Percentiles rank a stretch among this genome's conserved stretches.
These are phyloP conservation scores for Suillus fuscotomentosus DNA, from an alignment of 768 basidiomycete genomes.

Conservation along the genomic window DNA sequence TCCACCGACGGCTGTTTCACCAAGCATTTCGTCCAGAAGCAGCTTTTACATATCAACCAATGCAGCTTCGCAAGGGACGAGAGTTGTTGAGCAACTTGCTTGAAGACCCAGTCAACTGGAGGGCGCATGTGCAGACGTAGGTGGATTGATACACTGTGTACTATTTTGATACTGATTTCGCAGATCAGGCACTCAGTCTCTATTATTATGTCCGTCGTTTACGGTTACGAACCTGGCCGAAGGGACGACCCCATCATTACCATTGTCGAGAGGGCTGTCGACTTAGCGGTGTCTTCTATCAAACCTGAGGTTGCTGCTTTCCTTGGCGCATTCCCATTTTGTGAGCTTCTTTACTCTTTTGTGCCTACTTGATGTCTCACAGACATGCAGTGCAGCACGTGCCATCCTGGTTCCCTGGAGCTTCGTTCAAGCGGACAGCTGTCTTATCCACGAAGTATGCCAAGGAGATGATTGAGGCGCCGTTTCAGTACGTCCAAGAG, in stretches of 20 bases:
- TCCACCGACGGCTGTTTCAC: slow-evolving; percentile 27
- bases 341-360: slow-evolving; percentile 20
- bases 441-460: slow-evolving; percentile 18
- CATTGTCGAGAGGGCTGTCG: slow-evolving; percentile 24
- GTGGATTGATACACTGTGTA: neutral
- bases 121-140: slow-evolving; percentile 25
- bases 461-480: slow-evolving; percentile 24
- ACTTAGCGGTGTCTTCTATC: slow-evolving; percentile 20
- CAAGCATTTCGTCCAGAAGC: slow-evolving; percentile 26
- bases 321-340: slow-evolving; percentile 37
- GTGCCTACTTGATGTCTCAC: neutral
- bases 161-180: neutral
- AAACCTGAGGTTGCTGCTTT: slow-evolving; percentile 30
- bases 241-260: slow-evolving; percentile 26
- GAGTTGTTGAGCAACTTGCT: slow-evolving; percentile 27
- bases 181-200: slow-evolving; percentile 21
- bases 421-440: slow-evolving; percentile 33
- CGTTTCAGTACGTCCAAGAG: slow-evolving; percentile 31
- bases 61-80: slow-evolving; percentile 24
- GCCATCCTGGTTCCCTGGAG: slow-evolving; percentile 41
- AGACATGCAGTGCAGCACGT: slow-evolving; percentile 29
- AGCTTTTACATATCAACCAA: slow-evolving; percentile 15
- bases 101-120: slow-evolving; percentile 16
- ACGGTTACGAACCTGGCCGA: slow-evolving; percentile 25
- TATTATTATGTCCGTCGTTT: slow-evolving; percentile 30